A percentile compares a stretch with the other conserved stretches of the same genome.
Evolutionary conservation across 176 grass and related monocot genomes (phyloP).

Genomic region (Themeda triandra): DNA sequence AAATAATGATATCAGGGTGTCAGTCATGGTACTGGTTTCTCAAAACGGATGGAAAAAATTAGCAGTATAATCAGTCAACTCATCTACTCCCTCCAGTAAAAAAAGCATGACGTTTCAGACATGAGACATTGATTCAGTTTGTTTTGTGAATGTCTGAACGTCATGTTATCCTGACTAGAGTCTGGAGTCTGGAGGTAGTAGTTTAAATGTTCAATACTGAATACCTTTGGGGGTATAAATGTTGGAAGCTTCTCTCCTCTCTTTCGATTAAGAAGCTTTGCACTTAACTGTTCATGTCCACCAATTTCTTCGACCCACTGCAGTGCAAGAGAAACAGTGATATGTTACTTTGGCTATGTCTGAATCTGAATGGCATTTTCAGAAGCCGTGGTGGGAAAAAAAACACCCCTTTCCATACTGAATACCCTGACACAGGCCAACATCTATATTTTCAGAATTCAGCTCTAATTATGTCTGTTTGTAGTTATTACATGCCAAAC

Average conservation of each 20-base stretch:
- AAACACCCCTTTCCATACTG: not conserved
- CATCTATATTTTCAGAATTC: not conserved
- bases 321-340: constrained; percentile 3
- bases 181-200: not conserved
- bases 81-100: not conserved
- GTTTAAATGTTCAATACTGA: not conserved
- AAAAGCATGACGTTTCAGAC: not conserved
- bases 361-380: not conserved
- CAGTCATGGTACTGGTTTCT: not conserved
- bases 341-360: not conserved
- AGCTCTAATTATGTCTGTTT: not conserved
- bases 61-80: not conserved
- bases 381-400: not conserved
- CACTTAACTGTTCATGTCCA: constrained; percentile 71
- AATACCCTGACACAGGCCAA: not conserved
- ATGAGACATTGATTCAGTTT: not conserved
- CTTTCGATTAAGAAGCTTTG: constrained; percentile 72
- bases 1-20: not conserved
- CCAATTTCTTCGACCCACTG: constrained; percentile 90
- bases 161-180: not conserved
- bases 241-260: constrained; percentile 73
- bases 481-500: not conserved
- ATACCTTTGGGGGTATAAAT: constrained; percentile 88
- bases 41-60: not conserved
- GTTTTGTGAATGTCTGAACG: not conserved